These are phyloP conservation scores for Pichia sp. DNA, from an alignment of 1,139 yeast genomes.

Conservation along the genomic window DNA sequence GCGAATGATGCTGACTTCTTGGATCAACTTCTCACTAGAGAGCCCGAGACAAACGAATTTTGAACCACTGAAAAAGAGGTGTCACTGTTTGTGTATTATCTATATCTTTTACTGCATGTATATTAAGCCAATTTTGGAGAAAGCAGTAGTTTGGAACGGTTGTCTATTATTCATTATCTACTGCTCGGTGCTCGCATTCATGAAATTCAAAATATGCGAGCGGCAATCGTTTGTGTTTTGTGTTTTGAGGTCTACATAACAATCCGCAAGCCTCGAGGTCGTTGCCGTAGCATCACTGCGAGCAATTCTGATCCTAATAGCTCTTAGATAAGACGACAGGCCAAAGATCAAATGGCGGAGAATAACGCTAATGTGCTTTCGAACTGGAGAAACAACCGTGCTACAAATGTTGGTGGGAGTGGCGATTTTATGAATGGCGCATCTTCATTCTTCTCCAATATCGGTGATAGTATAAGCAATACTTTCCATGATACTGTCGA, in stretches of 20 bases:
- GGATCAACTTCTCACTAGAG: conserved; percentile 9
- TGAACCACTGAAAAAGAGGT: neutral
- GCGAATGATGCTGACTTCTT: conserved; percentile 12
- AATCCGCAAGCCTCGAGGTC: too few species aligned
- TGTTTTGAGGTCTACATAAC: too few species aligned
- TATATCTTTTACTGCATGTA: too few species aligned
- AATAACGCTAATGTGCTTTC: conserved; percentile 11
- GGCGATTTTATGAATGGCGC: conserved; percentile 17
- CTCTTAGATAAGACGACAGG: too few species aligned
- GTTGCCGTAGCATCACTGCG: too few species aligned
- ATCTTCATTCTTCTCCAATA: conserved; percentile 20
- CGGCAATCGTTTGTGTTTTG: too few species aligned
- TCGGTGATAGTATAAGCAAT: conserved; percentile 16
- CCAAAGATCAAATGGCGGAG: neutral
- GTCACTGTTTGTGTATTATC: neutral
- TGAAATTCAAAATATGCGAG: too few species aligned
- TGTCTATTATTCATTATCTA: too few species aligned
- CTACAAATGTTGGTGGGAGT: neutral
- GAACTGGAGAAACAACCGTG: conserved; percentile 6
- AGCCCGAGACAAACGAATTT: conserved; percentile 1
- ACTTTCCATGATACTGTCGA: conserved; percentile 27
- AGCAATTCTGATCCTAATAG: too few species aligned
- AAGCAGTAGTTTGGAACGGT: too few species aligned
- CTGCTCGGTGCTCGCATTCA: too few species aligned
- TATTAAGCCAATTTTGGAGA: too few species aligned